Base-by-base conservation (phyloP, 1,139 yeast genomes). In the Geotrichum australiense region DNA sequence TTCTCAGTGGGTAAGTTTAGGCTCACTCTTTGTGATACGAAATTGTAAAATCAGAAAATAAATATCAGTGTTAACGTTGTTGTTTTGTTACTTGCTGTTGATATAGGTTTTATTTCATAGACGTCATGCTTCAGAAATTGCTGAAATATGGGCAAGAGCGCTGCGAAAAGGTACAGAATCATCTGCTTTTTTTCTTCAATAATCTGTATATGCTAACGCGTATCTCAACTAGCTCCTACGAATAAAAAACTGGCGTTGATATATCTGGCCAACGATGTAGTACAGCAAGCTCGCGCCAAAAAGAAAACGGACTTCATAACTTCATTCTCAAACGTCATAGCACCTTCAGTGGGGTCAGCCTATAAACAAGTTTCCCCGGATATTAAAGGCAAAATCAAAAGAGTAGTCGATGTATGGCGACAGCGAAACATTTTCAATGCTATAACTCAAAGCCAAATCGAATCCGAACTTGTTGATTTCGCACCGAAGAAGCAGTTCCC, bases 181-280 rank as follows among this genome's bases (percentile, higher is more conserved):
- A 10, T 10, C 10, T 10, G 14, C 4, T n/a, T 21, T 24, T 16
- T 11, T 16, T 10, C 12, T 18, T n/a, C 25, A 15, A 16, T 27
- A 15, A 20, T 23, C n/a, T n/a, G 30, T 11, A 20, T 23, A 19
- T 10, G 11, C 23, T 19, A 5, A 4, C 2, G 14, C n/a, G 22
- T 37, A 10, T 34, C 11, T 10, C 7, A 22, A 22, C 27, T 12
- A 32, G 63, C 69, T 11, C 62, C 71, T n/a, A 54, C 66, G 14
- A 55, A 63, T 39, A 73, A 77, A 54, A 71, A 71, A 49, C 68
- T 86, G 41, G 70, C 80, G 1, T 60, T 82, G 42, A 68, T 86
- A 25, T 85, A 86, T 54, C 68, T 86, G 16, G 82, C 85, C 43
- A 86, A 86, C 57, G 96, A 86, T 53, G 81, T 86, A 20, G 82